Evolutionary conservation across 208 protist genomes (phyloP).

Genomic region (Strigomonas culicis): DNA sequence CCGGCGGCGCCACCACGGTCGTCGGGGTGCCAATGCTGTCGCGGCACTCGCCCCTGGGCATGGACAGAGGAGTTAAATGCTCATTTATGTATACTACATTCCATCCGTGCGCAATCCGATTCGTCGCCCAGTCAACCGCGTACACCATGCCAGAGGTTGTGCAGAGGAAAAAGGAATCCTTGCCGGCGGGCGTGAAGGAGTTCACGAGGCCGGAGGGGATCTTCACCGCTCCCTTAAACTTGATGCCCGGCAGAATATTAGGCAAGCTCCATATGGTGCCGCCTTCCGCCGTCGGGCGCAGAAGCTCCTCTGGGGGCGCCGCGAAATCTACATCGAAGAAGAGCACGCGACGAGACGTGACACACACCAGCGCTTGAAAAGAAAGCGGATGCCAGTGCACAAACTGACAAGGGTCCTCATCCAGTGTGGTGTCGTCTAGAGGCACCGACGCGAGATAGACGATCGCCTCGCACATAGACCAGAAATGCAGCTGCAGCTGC

Average conservation of each 20-base stretch:
- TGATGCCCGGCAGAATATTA: conserved; percentile 32
- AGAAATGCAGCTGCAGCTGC: conserved; percentile 58
- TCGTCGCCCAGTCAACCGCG: conserved; percentile 50
- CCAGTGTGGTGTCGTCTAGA: conserved; percentile 29
- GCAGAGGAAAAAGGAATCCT: conserved; percentile 49
- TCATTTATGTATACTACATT: too few species aligned
- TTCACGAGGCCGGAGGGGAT: conserved; percentile 43
- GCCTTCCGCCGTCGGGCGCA: too few species aligned
- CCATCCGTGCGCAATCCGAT: conserved; percentile 9
- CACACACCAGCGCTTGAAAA: conserved; percentile 43
- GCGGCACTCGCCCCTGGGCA: too few species aligned
- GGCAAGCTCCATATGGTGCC: conserved; percentile 9
- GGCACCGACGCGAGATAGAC: conserved; percentile 39
- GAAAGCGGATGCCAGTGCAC: conserved; percentile 58
- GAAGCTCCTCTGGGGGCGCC: background rate
- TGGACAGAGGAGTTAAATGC: too few species aligned
- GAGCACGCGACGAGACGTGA: conserved; percentile 43
- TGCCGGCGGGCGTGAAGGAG: conserved; percentile 29
- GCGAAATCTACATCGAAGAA: conserved; percentile 39
- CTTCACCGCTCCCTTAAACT: conserved; percentile 27
- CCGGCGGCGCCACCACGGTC: too few species aligned
- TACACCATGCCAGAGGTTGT: conserved; percentile 62
- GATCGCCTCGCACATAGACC: conserved; percentile 24
- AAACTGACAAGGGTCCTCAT: conserved; percentile 44
- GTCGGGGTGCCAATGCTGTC: too few species aligned